Percentiles rank a stretch among this genome's conserved stretches.
phyloP scores from a whole-genome alignment of 2,329 filamentous ascomycete species.

The Ophiostoma perfectum region DNA sequence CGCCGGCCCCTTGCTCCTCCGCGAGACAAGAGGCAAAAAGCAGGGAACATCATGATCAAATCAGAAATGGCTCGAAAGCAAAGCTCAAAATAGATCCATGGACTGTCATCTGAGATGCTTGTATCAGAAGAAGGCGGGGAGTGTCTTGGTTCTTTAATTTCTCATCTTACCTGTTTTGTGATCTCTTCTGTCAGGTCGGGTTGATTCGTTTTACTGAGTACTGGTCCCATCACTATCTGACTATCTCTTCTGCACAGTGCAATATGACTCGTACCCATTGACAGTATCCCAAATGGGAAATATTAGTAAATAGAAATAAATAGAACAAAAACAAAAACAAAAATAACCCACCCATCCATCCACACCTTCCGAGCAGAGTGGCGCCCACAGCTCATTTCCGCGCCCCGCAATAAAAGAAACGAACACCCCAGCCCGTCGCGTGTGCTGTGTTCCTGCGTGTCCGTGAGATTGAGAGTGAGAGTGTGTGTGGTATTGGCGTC shows the following conservation, averaged over 20 bases:
- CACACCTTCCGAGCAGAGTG: conserved; percentile 19
- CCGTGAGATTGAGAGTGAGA: neutral
- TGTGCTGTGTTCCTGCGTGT: conserved; percentile 11
- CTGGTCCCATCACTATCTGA: no score
- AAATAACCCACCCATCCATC: conserved; percentile 8
- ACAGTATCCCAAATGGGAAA: neutral
- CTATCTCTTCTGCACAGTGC: neutral
- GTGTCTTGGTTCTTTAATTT: no score
- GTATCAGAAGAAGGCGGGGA: neutral
- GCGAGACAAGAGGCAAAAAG: neutral
- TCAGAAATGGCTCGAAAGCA: neutral
- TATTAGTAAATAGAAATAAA: neutral
- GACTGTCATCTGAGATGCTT: neutral
- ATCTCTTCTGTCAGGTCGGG: no score
- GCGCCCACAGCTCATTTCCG: conserved; percentile 23
- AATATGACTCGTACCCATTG: neutral
- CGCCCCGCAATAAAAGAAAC: conserved; percentile 22
- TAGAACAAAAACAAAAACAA: conserved; percentile 12
- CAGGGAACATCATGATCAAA: neutral
- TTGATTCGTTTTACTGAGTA: no score
- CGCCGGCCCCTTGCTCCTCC: conserved; percentile 2
- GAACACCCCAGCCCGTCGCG: conserved; percentile 20
- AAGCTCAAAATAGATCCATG: neutral
- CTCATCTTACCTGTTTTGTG: no score
- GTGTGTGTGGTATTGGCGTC: neutral